Evolutionary conservation across 106 monocot genomes (phyloP).

Genomic region (Acorus calamus): DNA sequence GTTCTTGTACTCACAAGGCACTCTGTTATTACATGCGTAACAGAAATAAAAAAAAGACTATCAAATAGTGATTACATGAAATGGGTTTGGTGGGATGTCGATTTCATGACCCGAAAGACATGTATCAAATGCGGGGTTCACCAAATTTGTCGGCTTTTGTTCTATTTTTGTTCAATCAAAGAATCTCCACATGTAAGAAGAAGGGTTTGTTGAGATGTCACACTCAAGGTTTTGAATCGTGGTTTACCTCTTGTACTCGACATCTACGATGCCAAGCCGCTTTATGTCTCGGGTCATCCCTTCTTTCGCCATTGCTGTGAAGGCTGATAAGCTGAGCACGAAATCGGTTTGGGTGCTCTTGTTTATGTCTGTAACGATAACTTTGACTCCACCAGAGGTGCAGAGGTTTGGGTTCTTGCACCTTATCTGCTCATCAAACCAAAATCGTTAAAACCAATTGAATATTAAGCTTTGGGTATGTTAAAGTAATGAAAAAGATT

Average conservation of each 20-base stretch:
- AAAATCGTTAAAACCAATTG: not conserved
- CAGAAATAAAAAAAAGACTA: no score
- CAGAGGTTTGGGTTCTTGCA: slow-evolving; percentile 59
- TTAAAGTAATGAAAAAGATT: no score
- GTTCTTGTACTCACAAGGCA: slow-evolving; percentile 55
- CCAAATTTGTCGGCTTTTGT: no score
- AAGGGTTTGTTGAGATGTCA: no score
- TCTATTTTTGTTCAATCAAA: no score
- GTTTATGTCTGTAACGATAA: slow-evolving; percentile 51
- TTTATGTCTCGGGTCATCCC: slow-evolving; percentile 24
- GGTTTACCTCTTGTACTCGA: slow-evolving; percentile 68
- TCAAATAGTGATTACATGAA: no score
- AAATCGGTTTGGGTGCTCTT: slow-evolving; percentile 49
- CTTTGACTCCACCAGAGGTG: slow-evolving; percentile 36
- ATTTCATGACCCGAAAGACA: no score
- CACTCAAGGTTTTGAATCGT: no score
- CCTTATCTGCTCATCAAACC: slow-evolving; percentile 30
- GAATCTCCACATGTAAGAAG: no score
- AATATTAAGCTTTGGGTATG: no score
- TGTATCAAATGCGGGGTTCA: no score
- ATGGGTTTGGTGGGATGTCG: no score
- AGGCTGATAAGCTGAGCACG: slow-evolving; percentile 45
- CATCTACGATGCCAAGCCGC: slow-evolving; percentile 24
- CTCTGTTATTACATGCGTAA: slow-evolving; percentile 15
- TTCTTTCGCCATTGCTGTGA: slow-evolving; percentile 43